These are phyloP conservation scores for Aspergillus fijiensis DNA, from an alignment of 2,329 filamentous ascomycete genomes.

Conservation along the genomic window DNA sequence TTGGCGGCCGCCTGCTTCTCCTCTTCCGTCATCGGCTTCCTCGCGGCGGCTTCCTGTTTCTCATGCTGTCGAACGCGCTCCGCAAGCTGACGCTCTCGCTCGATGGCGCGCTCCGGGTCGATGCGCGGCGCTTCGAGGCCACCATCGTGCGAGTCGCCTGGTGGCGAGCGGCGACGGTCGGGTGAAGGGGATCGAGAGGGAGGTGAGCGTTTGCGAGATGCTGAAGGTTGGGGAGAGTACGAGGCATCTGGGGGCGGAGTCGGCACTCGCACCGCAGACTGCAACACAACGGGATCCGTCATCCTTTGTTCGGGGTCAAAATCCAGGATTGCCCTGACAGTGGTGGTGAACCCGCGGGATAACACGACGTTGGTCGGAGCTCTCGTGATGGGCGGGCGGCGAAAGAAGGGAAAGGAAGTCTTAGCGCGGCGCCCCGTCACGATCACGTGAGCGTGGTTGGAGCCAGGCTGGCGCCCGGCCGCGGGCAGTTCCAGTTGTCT, in stretches of 20 bases:
- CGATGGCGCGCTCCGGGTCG: constrained; percentile 50
- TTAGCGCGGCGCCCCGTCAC: constrained; percentile 14
- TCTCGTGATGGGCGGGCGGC: constrained; percentile 11
- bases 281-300: constrained; percentile 49
- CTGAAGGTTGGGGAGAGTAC: constrained; percentile 49
- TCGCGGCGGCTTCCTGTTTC: constrained; percentile 42
- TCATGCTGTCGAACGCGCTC: constrained; percentile 56
- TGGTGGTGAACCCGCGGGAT: constrained; percentile 11
- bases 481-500: constrained; percentile 1
- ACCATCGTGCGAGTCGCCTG: constrained; percentile 34
- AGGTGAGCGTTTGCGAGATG: constrained; percentile 58
- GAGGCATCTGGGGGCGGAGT: constrained; percentile 54
- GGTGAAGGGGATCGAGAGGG: constrained; percentile 55
- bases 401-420: constrained; percentile 25
- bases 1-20: constrained; percentile 86
- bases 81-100: constrained; percentile 51
- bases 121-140: constrained; percentile 48
- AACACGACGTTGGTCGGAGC: constrained; percentile 11
- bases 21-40: constrained; percentile 66
- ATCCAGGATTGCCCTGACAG: constrained; percentile 11
- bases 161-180: constrained; percentile 50
- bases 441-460: constrained; percentile 19
- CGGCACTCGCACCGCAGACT: constrained; percentile 60
- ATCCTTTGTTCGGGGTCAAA: constrained; percentile 27
- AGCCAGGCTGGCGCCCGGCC: constrained; percentile 21